These are phyloP conservation scores for Teunomyces pallodes DNA, from an alignment of 805 yeast genomes.

Conservation along the genomic window DNA sequence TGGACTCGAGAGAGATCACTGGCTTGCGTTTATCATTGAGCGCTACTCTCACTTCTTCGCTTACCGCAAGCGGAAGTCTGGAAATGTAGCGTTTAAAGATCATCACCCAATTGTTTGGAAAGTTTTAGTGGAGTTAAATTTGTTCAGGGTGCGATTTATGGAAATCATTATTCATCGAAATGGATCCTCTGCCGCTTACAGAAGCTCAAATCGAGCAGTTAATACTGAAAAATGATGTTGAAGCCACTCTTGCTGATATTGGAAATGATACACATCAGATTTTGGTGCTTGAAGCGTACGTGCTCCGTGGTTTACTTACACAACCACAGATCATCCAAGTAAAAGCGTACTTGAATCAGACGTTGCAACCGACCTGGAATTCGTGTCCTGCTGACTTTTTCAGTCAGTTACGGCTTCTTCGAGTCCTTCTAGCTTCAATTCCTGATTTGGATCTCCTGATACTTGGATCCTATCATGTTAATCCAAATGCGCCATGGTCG, in stretches of 20 bases:
- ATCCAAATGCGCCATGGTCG: slow-evolving; percentile 33
- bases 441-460: slow-evolving; percentile 2
- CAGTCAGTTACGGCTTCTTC: background rate
- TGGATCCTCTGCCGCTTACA: background rate
- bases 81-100: slow-evolving; percentile 1
- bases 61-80: slow-evolving; percentile 19
- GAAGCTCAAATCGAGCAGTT: background rate
- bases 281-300: slow-evolving; percentile 1
- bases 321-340: background rate
- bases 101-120: background rate
- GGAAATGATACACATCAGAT: background rate
- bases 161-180: background rate
- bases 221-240: background rate
- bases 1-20: slow-evolving; percentile 79
- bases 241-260: background rate
- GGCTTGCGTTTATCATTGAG: slow-evolving; percentile 51
- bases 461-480: slow-evolving; percentile 18
- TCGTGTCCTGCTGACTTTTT: background rate
- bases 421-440: background rate
- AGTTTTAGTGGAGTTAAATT: background rate
- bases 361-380: background rate
- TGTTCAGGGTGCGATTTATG: background rate
- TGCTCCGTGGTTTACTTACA: background rate
- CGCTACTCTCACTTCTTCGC: slow-evolving; percentile 64
- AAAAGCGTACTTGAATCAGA: background rate